phyloP scores from a whole-genome alignment of 257 asterid species.

The Cinchona pubescens region DNA sequence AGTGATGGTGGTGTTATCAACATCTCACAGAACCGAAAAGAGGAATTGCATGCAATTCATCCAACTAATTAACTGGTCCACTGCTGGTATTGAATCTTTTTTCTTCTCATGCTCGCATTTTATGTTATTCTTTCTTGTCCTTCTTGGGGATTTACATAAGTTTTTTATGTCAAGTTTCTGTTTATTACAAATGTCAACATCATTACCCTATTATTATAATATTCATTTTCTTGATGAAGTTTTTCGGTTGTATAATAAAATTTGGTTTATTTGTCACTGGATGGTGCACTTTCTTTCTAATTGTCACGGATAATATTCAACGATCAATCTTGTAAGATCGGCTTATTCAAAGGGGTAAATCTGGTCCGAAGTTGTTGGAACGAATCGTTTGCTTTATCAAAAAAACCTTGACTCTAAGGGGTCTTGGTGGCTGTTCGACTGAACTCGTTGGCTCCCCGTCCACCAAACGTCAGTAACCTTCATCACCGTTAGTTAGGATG shows the following conservation, averaged over 20 bases:
- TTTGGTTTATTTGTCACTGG: not conserved
- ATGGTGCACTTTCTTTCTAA: not conserved
- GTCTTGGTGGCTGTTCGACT: too few relatives aligned
- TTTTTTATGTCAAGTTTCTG: not conserved
- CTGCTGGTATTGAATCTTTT: conserved; percentile 59
- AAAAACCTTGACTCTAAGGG: too few relatives aligned
- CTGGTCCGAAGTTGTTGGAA: too few relatives aligned
- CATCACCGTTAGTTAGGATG: too few relatives aligned
- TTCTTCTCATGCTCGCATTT: not conserved
- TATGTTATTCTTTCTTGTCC: not conserved
- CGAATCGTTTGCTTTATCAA: too few relatives aligned
- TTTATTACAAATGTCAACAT: not conserved
- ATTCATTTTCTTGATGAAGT: not conserved
- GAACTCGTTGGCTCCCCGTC: too few relatives aligned
- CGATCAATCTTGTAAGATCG: too few relatives aligned
- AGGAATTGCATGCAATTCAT: conserved; percentile 71
- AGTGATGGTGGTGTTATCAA: conserved; percentile 79
- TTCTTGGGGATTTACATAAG: not conserved
- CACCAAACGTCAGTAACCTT: too few relatives aligned
- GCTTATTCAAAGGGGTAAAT: too few relatives aligned
- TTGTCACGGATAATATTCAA: too few relatives aligned
- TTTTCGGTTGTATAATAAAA: not conserved
- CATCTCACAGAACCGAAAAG: conserved; percentile 84
- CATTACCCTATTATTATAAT: not conserved
- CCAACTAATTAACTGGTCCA: conserved; percentile 86